Conservation (phyloP, 345 rosid genomes). For the Alliaria petiolata region DNA sequence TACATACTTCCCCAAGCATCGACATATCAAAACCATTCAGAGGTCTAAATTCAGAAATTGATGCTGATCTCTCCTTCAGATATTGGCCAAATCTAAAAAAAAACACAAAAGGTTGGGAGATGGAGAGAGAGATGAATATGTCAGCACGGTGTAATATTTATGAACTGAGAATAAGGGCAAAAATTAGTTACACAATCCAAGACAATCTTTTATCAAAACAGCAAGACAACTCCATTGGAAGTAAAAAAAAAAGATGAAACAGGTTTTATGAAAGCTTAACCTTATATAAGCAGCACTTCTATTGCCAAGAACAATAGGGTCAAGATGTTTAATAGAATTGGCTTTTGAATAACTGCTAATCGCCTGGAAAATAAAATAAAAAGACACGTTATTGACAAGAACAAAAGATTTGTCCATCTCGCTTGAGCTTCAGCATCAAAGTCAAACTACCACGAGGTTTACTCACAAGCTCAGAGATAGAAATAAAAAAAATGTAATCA, state of each 20-base stretch:
- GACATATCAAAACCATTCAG: conserved; percentile 88
- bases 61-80: conserved; percentile 66
- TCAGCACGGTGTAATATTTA: neutral
- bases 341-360: conserved; percentile 76
- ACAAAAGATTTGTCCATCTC: neutral
- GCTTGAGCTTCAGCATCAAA: conserved; percentile 8
- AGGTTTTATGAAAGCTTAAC: conserved; percentile 32
- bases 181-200: neutral
- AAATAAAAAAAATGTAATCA: neutral
- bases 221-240: conserved; percentile 3
- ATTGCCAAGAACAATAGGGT: conserved; percentile 75
- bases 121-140: conserved; percentile 19
- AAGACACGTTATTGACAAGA: neutral
- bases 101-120: neutral
- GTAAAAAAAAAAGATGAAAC: neutral
- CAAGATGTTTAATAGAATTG: conserved; percentile 59
- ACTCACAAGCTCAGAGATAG: neutral
- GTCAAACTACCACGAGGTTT: neutral
- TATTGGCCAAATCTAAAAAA: conserved; percentile 67
- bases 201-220: neutral
- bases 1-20: conserved; percentile 85
- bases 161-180: neutral
- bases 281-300: conserved; percentile 81
- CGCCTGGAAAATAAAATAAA: conserved; percentile 62
- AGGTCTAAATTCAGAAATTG: conserved; percentile 68